Evolutionary conservation across 2,329 filamentous ascomycete genomes (phyloP).

Genomic region (Alternaria arbusti): DNA sequence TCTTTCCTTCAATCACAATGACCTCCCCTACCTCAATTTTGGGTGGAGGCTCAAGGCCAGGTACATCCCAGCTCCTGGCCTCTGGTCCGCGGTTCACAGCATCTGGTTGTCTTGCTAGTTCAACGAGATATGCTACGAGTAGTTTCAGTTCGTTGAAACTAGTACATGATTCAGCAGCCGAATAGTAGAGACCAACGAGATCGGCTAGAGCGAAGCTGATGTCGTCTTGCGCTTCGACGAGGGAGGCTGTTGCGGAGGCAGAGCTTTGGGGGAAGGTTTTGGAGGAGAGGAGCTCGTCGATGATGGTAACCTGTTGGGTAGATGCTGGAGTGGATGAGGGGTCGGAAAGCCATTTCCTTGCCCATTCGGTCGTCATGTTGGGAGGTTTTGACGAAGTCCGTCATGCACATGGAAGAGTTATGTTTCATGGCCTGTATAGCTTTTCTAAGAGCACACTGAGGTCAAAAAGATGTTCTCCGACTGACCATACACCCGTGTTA

Average conservation of each 20-base stretch:
- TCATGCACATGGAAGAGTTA: not conserved
- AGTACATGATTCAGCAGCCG: not conserved
- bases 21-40: not conserved
- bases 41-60: not conserved
- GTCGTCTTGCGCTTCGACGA: not conserved
- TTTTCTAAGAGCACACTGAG: too few relatives aligned
- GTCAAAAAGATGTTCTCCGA: accelerated
- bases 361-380: not conserved
- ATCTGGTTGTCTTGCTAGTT: not conserved
- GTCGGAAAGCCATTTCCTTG: not conserved
- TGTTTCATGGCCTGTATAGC: not conserved
- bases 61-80: not conserved
- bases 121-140: not conserved
- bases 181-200: not conserved
- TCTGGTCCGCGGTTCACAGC: not conserved
- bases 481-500: not conserved
- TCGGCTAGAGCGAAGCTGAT: not conserved
- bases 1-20: not conserved
- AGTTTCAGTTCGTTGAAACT: not conserved
- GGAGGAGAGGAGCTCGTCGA: not conserved
- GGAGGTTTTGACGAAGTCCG: not conserved
- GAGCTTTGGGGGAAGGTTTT: not conserved
- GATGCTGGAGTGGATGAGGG: not conserved
- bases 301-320: not conserved
- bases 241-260: not conserved